Evolutionary conservation across 2,329 filamentous ascomycete species (phyloP).

Genomic region (Fusarium scirpi): DNA sequence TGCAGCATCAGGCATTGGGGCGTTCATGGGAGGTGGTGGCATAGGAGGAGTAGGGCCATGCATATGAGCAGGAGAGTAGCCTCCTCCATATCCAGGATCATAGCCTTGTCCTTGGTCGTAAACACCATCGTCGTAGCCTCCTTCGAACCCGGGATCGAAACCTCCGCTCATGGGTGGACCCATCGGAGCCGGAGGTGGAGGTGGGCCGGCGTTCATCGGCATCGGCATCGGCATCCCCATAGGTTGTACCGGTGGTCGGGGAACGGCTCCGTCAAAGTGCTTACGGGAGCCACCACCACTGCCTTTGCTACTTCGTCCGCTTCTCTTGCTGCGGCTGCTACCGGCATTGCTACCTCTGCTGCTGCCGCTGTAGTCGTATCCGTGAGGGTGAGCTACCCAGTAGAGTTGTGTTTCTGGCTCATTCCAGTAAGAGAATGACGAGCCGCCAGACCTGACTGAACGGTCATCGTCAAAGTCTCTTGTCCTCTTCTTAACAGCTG

Average conservation of each 20-base stretch:
- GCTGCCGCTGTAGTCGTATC: slow-evolving; percentile 34
- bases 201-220: slow-evolving; percentile 34
- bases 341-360: slow-evolving; percentile 32
- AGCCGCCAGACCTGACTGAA: slow-evolving; percentile 38
- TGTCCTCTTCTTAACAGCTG: slow-evolving; percentile 46
- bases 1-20: slow-evolving; percentile 28
- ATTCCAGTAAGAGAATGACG: slow-evolving; percentile 38
- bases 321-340: slow-evolving; percentile 37
- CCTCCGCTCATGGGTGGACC: slow-evolving; percentile 37
- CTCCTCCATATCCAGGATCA: slow-evolving; percentile 27
- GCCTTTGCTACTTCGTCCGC: slow-evolving; percentile 36
- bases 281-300: slow-evolving; percentile 35
- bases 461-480: slow-evolving; percentile 44
- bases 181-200: slow-evolving; percentile 37
- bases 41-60: slow-evolving; percentile 21
- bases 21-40: slow-evolving; percentile 36
- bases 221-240: slow-evolving; percentile 28
- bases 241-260: slow-evolving; percentile 31
- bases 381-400: slow-evolving; percentile 39
- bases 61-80: slow-evolving; percentile 30
- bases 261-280: slow-evolving; percentile 44
- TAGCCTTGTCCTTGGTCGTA: slow-evolving; percentile 27
- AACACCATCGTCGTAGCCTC: slow-evolving; percentile 27
- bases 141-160: slow-evolving; percentile 20
- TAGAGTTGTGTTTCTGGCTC: slow-evolving; percentile 44